These are phyloP conservation scores for Phytopythium ostracodes DNA, from an alignment of 352 stramenopile genomes.

Conservation along the genomic window DNA sequence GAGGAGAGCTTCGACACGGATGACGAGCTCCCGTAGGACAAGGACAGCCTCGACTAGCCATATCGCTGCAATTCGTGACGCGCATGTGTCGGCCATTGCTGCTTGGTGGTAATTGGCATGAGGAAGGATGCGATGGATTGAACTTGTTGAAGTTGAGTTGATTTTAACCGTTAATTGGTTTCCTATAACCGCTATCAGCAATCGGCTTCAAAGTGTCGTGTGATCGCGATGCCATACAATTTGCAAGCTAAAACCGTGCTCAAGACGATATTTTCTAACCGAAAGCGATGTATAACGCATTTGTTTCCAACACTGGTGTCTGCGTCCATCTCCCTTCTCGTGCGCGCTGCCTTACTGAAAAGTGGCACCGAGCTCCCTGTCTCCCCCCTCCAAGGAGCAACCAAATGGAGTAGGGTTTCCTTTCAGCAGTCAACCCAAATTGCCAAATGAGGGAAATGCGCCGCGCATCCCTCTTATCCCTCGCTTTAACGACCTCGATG, in stretches of 20 bases:
- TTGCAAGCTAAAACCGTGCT: neutral
- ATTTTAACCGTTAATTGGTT: neutral
- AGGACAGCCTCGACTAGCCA: conserved; percentile 15
- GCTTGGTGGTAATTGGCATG: conserved; percentile 1
- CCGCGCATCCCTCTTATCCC: neutral
- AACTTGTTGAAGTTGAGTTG: conserved; percentile 2
- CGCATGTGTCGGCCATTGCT: conserved; percentile 1
- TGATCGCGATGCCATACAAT: neutral
- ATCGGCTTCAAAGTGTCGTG: neutral
- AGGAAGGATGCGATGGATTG: neutral
- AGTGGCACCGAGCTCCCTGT: neutral
- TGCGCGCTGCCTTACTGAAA: neutral
- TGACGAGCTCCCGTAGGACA: conserved; percentile 15
- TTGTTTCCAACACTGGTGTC: neutral
- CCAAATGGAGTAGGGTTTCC: neutral
- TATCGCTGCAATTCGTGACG: conserved; percentile 1
- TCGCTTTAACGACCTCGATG: neutral
- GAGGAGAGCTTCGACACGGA: conserved; percentile 42
- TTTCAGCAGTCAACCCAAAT: conserved; percentile 5
- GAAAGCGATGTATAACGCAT: neutral
- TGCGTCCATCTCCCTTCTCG: neutral
- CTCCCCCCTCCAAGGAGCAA: neutral
- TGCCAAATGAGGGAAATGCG: neutral
- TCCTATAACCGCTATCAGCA: neutral
- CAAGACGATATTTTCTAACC: conserved; percentile 1